phyloP scores from a whole-genome alignment of 2,329 filamentous ascomycete genomes.

The Phoma sp. region DNA sequence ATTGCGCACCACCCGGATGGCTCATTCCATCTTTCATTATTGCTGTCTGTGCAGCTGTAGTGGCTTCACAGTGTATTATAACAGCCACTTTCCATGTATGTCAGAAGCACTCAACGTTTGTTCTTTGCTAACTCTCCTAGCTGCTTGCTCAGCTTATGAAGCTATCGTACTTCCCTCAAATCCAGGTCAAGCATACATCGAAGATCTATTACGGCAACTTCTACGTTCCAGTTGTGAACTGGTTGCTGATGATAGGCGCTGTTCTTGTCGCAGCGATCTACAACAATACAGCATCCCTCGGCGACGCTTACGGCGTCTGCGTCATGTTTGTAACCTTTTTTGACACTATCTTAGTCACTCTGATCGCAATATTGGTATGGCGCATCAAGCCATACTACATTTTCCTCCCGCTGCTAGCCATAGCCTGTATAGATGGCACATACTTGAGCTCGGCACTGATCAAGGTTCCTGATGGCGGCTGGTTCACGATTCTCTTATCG shows the following conservation, averaged over 20 bases:
- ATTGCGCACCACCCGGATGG: constrained; percentile 70
- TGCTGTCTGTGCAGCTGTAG: constrained; percentile 73
- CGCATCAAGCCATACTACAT: constrained; percentile 66
- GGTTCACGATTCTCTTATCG: constrained; percentile 75
- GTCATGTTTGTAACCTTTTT: constrained; percentile 83
- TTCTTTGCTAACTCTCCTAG: constrained; percentile 41
- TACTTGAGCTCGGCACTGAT: constrained; percentile 73
- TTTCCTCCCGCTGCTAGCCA: constrained; percentile 65
- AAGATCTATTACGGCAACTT: constrained; percentile 75
- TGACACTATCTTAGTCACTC: constrained; percentile 74
- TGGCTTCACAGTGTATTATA: constrained; percentile 80
- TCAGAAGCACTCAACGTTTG: not conserved
- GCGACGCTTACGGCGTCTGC: constrained; percentile 79
- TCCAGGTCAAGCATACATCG: constrained; percentile 75
- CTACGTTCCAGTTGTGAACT: constrained; percentile 78
- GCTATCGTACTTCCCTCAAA: constrained; percentile 75
- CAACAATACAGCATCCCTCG: constrained; percentile 68
- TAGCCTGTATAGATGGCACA: constrained; percentile 70
- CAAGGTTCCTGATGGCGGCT: constrained; percentile 78
- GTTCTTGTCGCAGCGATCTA: constrained; percentile 76
- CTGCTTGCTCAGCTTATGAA: constrained; percentile 76
- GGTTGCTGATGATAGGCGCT: constrained; percentile 77
- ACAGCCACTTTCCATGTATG: constrained; percentile 73
- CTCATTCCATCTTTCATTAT: constrained; percentile 73
- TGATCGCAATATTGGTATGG: constrained; percentile 78